These are phyloP conservation scores for Brassica hybrid DNA, from an alignment of 441 rosid genomes.

Conservation along the genomic window DNA sequence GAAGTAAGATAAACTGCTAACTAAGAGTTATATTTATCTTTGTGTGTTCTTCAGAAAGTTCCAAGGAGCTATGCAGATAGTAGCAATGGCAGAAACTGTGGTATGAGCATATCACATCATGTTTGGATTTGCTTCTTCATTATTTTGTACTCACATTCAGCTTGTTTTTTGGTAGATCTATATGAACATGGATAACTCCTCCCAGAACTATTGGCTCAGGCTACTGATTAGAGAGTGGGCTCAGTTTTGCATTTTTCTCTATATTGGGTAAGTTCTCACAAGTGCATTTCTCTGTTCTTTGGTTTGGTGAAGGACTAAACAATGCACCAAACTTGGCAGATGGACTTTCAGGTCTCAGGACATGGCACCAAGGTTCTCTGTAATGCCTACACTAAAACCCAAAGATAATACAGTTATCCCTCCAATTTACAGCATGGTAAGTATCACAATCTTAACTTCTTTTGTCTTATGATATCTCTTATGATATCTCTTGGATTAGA, in stretches of 20 bases:
- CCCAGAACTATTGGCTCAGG: slow-evolving; percentile 81
- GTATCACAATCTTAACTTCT: slow-evolving; percentile 33
- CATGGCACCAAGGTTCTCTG: slow-evolving; percentile 74
- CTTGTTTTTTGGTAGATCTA: slow-evolving; percentile 51
- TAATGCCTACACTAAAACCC: slow-evolving; percentile 75
- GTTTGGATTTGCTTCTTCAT: not conserved
- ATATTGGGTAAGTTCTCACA: slow-evolving; percentile 62
- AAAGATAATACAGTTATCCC: slow-evolving; percentile 55
- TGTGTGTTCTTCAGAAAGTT: slow-evolving; percentile 63
- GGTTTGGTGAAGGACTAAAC: slow-evolving; percentile 17
- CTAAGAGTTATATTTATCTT: not conserved
- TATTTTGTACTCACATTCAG: not conserved
- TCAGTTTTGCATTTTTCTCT: slow-evolving; percentile 78
- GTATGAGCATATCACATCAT: slow-evolving; percentile 47
- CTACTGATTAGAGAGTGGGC: slow-evolving; percentile 84
- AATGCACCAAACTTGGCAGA: slow-evolving; percentile 40
- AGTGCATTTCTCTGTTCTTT: slow-evolving; percentile 13
- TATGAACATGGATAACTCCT: slow-evolving; percentile 69
- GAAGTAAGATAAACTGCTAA: slow-evolving; percentile 22
- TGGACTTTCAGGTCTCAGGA: slow-evolving; percentile 95
- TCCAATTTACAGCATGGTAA: slow-evolving; percentile 82
- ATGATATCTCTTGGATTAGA: too few relatives aligned
- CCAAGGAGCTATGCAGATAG: slow-evolving; percentile 88
- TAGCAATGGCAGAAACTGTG: slow-evolving; percentile 81
- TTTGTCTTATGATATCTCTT: too few relatives aligned